Evolutionary conservation across 371 early-diverging fungal species (phyloP).

Genomic region (Mucor saturninus): DNA sequence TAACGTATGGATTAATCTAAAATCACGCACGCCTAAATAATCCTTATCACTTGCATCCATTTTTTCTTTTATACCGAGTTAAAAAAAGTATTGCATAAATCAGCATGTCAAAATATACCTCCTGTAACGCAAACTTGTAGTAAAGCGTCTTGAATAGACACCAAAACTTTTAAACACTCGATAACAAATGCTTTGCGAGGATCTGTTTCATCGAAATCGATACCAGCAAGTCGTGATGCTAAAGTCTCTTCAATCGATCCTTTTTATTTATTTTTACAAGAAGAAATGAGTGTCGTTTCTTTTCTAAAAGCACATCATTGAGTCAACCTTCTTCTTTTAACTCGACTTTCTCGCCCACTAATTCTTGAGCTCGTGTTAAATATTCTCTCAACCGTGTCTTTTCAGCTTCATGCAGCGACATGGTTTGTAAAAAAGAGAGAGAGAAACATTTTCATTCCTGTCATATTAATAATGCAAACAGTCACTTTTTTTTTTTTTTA

Average conservation of each 20-base stretch:
- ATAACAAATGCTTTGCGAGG: conserved; percentile 32
- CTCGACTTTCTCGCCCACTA: conserved; percentile 33
- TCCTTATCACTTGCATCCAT: conserved; percentile 40
- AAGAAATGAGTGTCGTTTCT: neutral
- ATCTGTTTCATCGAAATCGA: conserved; percentile 11
- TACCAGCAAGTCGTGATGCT: conserved; percentile 16
- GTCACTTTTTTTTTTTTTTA: no score
- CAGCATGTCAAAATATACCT: conserved; percentile 8
- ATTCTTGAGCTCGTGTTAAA: conserved; percentile 17
- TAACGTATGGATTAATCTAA: conserved; percentile 67
- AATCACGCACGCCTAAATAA: conserved; percentile 63
- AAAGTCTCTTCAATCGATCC: conserved; percentile 31
- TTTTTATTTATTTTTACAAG: conserved; percentile 7
- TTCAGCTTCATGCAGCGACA: conserved; percentile 29
- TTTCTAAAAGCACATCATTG: neutral
- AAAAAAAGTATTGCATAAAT: neutral
- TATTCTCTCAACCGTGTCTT: conserved; percentile 17
- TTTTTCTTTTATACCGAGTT: neutral
- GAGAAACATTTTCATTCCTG: neutral
- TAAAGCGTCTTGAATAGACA: conserved; percentile 31
- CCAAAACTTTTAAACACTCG: conserved; percentile 33
- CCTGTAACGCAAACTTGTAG: conserved; percentile 28
- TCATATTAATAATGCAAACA: no score
- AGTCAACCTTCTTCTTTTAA: conserved; percentile 27
- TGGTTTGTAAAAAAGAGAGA: conserved; percentile 9